These are phyloP conservation scores for Penicillium bovifimosum DNA, from an alignment of 495 filamentous ascomycete species.

Conservation along the genomic window DNA sequence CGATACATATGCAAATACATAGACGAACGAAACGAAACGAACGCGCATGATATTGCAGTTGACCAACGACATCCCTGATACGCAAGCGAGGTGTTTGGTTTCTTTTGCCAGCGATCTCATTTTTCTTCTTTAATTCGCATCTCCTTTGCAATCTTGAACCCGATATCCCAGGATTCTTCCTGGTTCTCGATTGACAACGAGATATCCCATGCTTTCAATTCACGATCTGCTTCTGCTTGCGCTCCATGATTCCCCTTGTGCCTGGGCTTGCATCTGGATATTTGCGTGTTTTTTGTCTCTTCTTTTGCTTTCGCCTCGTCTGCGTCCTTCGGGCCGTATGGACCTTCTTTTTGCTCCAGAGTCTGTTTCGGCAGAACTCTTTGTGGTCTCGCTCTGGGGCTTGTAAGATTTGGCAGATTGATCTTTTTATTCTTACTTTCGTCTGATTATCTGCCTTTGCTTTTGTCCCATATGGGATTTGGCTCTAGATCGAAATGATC, in stretches of 20 bases:
- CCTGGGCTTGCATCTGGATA: slow-evolving; percentile 7
- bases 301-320: slow-evolving; percentile 4
- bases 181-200: background rate
- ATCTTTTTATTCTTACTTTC: background rate
- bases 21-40: slow-evolving; percentile 32
- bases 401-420: slow-evolving; percentile 1
- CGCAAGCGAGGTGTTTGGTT: slow-evolving; percentile 32
- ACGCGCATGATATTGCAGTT: slow-evolving; percentile 24
- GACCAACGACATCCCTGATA: slow-evolving; percentile 24
- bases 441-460: background rate
- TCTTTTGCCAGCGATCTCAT: slow-evolving; percentile 17
- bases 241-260: slow-evolving; percentile 7
- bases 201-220: slow-evolving; percentile 2
- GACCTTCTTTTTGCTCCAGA: background rate
- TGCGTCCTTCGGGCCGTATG: slow-evolving; percentile 5
- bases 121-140: slow-evolving; percentile 12
- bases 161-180: background rate
- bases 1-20: slow-evolving; percentile 26
- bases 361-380: slow-evolving; percentile 3
- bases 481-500: background rate
- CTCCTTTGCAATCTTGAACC: slow-evolving; percentile 5
- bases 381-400: slow-evolving; percentile 4
- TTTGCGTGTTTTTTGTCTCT: slow-evolving; percentile 2
- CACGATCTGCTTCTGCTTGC: slow-evolving; percentile 4
- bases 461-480: background rate